phyloP scores from a whole-genome alignment of 352 stramenopile genomes.

The Globisporangium paddicum region DNA sequence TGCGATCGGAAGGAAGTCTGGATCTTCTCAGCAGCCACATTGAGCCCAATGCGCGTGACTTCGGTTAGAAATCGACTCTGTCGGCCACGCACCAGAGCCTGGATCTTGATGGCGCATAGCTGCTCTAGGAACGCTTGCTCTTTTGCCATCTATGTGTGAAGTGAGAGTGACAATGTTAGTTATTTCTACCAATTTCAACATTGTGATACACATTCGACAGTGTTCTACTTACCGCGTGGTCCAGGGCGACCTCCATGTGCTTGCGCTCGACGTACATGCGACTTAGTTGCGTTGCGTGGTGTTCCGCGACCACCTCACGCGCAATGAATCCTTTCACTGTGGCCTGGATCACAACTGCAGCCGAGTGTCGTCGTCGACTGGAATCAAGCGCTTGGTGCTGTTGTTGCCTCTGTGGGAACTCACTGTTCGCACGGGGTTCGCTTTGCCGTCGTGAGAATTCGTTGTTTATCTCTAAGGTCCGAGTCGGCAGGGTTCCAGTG shows the following conservation, averaged over 20 bases:
- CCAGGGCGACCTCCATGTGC: slow-evolving; percentile 40
- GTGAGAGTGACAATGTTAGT: neutral
- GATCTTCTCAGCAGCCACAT: slow-evolving; percentile 42
- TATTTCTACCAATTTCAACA: neutral
- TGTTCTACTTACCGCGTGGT: slow-evolving; percentile 33
- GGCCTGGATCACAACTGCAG: slow-evolving; percentile 37
- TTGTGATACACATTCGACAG: neutral
- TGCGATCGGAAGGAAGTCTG: slow-evolving; percentile 39
- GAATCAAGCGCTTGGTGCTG: neutral
- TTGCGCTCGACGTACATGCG: slow-evolving; percentile 56
- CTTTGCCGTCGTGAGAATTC: neutral
- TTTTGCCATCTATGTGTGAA: slow-evolving; percentile 20
- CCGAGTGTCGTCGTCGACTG: slow-evolving; percentile 8
- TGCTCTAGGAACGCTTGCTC: slow-evolving; percentile 46
- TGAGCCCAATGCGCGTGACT: slow-evolving; percentile 32
- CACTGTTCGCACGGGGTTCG: neutral
- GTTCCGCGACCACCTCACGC: slow-evolving; percentile 19
- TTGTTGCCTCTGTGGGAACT: neutral
- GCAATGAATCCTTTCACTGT: slow-evolving; percentile 21
- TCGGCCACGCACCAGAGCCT: slow-evolving; percentile 52
- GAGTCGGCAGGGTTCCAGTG: neutral
- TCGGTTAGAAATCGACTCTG: slow-evolving; percentile 51
- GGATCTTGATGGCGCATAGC: slow-evolving; percentile 50
- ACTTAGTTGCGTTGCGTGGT: slow-evolving; percentile 37
- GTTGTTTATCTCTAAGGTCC: no score